Percentiles rank a stretch among this genome's conserved stretches.
phyloP scores from a whole-genome alignment of 2,329 filamentous ascomycete genomes.

The Lecanoromycetidae sp. region DNA sequence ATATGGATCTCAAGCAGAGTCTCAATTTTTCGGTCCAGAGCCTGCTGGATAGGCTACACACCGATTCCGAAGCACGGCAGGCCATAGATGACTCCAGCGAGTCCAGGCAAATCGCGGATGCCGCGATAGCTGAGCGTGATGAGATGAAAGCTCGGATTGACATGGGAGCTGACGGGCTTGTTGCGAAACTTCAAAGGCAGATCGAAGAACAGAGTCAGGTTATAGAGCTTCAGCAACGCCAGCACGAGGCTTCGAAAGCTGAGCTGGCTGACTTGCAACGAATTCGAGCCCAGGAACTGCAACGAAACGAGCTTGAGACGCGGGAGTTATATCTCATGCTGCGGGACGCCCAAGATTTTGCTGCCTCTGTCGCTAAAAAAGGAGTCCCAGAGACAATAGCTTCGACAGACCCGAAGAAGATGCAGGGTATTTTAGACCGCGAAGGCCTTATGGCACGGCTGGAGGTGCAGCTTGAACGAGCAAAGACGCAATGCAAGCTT shows the following conservation, averaged over 20 bases:
- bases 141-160: constrained; percentile 84
- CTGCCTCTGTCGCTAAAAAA: constrained; percentile 70
- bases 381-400: constrained; percentile 39
- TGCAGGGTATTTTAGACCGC: constrained; percentile 87
- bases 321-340: constrained; percentile 97
- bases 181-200: constrained; percentile 84
- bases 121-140: constrained; percentile 89
- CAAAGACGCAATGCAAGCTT: constrained; percentile 95
- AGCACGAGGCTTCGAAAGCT: constrained; percentile 76
- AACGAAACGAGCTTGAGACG: constrained; percentile 90
- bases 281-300: constrained; percentile 75
- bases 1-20: constrained; percentile 96
- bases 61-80: constrained; percentile 85
- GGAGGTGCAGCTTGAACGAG: constrained; percentile 88
- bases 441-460: constrained; percentile 86
- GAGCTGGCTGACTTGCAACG: constrained; percentile 81
- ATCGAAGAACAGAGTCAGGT: constrained; percentile 85
- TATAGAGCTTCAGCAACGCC: constrained; percentile 76
- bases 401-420: constrained; percentile 58
- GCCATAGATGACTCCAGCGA: constrained; percentile 85
- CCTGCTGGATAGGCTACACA: constrained; percentile 88
- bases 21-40: constrained; percentile 96
- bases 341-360: constrained; percentile 89
- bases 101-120: constrained; percentile 83
- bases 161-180: constrained; percentile 81